phyloP scores from a whole-genome alignment of 1,284 basidiomycete genomes.

The Athelia psychrophila region DNA sequence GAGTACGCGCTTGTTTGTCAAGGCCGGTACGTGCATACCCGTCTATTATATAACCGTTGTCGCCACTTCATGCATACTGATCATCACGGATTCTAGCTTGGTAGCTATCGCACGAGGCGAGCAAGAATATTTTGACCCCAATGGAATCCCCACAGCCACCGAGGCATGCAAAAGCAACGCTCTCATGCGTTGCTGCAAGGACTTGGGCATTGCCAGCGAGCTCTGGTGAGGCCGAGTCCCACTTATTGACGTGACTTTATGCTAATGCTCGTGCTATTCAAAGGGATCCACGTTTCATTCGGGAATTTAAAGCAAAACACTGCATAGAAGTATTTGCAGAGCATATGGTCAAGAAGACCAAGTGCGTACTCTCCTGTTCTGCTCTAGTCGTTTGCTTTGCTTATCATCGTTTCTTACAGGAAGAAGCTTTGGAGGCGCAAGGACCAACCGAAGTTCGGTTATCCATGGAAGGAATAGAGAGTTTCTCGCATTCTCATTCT shows the following conservation, averaged over 20 bases:
- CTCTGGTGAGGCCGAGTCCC: constrained; percentile 66
- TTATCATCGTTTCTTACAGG: constrained; percentile 38
- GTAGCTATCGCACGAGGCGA: constrained; percentile 93
- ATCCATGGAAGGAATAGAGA: constrained; percentile 78
- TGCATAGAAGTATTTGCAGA: constrained; percentile 88
- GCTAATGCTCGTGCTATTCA: neutral
- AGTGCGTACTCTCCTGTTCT: constrained; percentile 50
- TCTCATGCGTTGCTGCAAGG: constrained; percentile 97
- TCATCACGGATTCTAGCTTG: constrained; percentile 35
- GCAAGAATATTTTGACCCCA: constrained; percentile 95
- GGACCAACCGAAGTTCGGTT: constrained; percentile 81
- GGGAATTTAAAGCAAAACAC: constrained; percentile 86
- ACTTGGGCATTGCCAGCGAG: constrained; percentile 94
- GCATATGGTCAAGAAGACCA: constrained; percentile 81
- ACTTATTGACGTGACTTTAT: neutral
- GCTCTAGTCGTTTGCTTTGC: constrained; percentile 1
- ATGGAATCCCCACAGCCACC: constrained; percentile 89
- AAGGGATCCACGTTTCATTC: constrained; percentile 95
- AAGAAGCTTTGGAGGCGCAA: constrained; percentile 90
- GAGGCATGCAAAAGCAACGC: constrained; percentile 98
- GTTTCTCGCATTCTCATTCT: no score
- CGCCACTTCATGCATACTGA: neutral
- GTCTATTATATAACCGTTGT: no score
- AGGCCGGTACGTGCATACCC: constrained; percentile 60
- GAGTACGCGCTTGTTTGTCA: constrained; percentile 96